Evolutionary conservation across 2,329 filamentous ascomycete genomes (phyloP).

Genomic region (Hymenoscyphus fructigenus): DNA sequence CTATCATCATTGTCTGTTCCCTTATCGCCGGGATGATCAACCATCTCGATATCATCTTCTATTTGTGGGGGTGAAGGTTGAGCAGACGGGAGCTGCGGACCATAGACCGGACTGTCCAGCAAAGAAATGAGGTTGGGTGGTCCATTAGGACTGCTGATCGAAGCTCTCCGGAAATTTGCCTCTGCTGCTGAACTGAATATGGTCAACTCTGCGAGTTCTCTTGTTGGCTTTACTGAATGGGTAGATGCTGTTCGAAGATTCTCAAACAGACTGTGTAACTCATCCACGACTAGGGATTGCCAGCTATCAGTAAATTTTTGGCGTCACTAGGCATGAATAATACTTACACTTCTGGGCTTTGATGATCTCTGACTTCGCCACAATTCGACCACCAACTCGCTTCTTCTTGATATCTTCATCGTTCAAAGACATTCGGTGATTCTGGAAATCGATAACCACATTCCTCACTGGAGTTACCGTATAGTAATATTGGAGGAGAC

Average conservation of each 20-base stretch:
- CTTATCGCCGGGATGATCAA: slow-evolving; percentile 31
- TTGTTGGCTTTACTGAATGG: slow-evolving; percentile 66
- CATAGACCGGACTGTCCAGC: slow-evolving; percentile 28
- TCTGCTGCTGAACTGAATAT: slow-evolving; percentile 61
- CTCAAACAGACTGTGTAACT: slow-evolving; percentile 69
- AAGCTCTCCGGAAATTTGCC: slow-evolving; percentile 48
- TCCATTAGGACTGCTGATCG: slow-evolving; percentile 40
- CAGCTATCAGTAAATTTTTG: slow-evolving; percentile 20
- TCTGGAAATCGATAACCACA: slow-evolving; percentile 74
- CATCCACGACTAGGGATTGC: slow-evolving; percentile 62
- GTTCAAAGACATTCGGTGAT: slow-evolving; percentile 65
- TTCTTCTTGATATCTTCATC: slow-evolving; percentile 64
- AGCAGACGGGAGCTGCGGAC: slow-evolving; percentile 22
- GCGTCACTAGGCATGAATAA: neutral
- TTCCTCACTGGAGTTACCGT: slow-evolving; percentile 80
- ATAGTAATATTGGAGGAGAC: slow-evolving; percentile 92
- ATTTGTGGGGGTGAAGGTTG: slow-evolving; percentile 17
- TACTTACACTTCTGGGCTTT: slow-evolving; percentile 72
- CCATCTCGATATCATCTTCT: slow-evolving; percentile 37
- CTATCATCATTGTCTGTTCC: slow-evolving; percentile 31
- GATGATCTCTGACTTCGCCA: slow-evolving; percentile 57
- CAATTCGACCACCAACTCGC: slow-evolving; percentile 70
- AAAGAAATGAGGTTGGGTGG: slow-evolving; percentile 30
- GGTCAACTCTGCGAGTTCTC: slow-evolving; percentile 77
- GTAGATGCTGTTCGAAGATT: slow-evolving; percentile 65